phyloP scores from a whole-genome alignment of 371 early-diverging fungal genomes.

The Funneliformis caledonium region DNA sequence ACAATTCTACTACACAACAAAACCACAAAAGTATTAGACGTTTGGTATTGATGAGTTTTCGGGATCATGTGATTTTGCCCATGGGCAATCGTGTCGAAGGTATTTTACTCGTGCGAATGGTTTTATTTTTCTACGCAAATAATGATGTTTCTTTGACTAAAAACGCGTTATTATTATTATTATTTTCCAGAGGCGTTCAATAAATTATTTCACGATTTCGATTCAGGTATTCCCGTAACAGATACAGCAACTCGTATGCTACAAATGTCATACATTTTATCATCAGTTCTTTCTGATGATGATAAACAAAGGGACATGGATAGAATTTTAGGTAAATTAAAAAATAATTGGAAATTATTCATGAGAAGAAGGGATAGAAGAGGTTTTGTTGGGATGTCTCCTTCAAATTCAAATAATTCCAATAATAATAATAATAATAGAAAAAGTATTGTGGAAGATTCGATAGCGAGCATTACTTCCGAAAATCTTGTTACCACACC shows the following conservation, averaged over 20 bases:
- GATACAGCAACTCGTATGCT: constrained; percentile 76
- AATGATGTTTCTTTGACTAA: background rate
- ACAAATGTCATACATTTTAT: constrained; percentile 77
- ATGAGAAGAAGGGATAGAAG: constrained; percentile 65
- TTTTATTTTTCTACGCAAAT: background rate
- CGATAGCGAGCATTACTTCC: background rate
- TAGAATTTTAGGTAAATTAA: constrained; percentile 58
- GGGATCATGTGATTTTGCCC: constrained; percentile 73
- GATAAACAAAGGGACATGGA: constrained; percentile 63
- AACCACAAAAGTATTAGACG: constrained; percentile 53
- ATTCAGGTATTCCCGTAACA: constrained; percentile 68
- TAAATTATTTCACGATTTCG: constrained; percentile 69
- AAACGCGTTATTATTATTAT: background rate
- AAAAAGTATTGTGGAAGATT: background rate
- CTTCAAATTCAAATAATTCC: constrained; percentile 16
- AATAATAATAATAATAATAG: background rate
- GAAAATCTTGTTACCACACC: background rate
- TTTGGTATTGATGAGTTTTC: constrained; percentile 70
- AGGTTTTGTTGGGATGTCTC: constrained; percentile 60
- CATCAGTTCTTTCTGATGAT: constrained; percentile 58
- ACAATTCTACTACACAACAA: constrained; percentile 2
- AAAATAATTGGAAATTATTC: constrained; percentile 68
- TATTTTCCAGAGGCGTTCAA: constrained; percentile 63
- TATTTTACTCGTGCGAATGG: constrained; percentile 41
- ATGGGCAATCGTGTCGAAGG: constrained; percentile 72